Percentiles rank a stretch among this genome's conserved stretches.
phyloP scores from a whole-genome alignment of 2,329 filamentous ascomycete species.

The Alternaria tenuissima region DNA sequence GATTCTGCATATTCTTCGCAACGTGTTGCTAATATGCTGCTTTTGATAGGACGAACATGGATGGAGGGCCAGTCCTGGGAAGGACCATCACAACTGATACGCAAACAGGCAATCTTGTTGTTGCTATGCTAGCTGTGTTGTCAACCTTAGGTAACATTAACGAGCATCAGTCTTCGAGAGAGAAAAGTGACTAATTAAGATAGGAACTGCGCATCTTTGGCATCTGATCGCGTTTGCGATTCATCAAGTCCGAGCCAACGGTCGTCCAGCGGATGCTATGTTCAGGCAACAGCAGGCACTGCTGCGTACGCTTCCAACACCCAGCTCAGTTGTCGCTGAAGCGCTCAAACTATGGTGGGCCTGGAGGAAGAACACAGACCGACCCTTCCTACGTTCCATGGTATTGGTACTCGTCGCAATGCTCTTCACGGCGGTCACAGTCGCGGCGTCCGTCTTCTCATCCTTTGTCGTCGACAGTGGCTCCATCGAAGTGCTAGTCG shows the following conservation, averaged over 20 bases:
- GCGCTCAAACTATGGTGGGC: conserved; percentile 29
- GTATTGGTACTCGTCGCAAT: conserved; percentile 13
- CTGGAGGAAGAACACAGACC: conserved; percentile 21
- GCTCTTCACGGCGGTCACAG: conserved; percentile 15
- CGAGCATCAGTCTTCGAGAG: too few relatives aligned
- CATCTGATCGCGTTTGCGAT: conserved; percentile 29
- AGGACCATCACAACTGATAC: conserved; percentile 31
- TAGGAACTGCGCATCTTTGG: conserved; percentile 23
- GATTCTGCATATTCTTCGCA: too few relatives aligned
- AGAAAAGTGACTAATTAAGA: background rate
- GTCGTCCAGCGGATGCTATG: conserved; percentile 15
- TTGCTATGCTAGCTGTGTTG: conserved; percentile 30
- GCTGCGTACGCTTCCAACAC: conserved; percentile 26
- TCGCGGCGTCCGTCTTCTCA: conserved; percentile 27
- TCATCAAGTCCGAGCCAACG: conserved; percentile 26
- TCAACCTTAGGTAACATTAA: conserved; percentile 12
- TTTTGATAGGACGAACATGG: background rate
- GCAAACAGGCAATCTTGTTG: conserved; percentile 24
- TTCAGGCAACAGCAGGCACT: conserved; percentile 33
- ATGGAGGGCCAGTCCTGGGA: conserved; percentile 19
- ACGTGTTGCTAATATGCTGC: too few relatives aligned
- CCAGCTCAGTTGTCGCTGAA: conserved; percentile 24
- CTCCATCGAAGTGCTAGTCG: conserved; percentile 6
- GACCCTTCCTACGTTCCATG: conserved; percentile 16
- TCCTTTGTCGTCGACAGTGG: conserved; percentile 25